Conservation (phyloP, 192 early-diverging fungal species). For the Phycomyces blakesleeanus region DNA sequence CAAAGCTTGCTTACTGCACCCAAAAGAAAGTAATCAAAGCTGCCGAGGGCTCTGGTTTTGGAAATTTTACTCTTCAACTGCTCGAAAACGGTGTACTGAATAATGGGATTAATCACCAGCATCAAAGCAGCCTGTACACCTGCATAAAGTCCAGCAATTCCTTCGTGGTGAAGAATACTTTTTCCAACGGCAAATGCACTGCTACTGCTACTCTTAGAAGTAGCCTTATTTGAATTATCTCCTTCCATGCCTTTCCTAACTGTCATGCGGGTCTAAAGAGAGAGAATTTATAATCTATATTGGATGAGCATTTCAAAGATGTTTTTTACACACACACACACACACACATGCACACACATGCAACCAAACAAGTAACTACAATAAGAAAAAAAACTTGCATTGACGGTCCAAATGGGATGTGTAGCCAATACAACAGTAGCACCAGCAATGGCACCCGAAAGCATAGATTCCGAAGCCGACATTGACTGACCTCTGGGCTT, state of each 20-base stretch:
- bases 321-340: too few species aligned
- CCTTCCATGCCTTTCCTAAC: slow-evolving; percentile 69
- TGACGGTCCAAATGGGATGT: slow-evolving; percentile 98
- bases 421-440: slow-evolving; percentile 79
- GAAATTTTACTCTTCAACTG: slow-evolving; percentile 71
- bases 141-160: slow-evolving; percentile 82
- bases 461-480: slow-evolving; percentile 85
- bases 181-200: slow-evolving; percentile 44
- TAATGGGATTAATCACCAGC: slow-evolving; percentile 98
- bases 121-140: slow-evolving; percentile 94
- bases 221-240: slow-evolving; percentile 33
- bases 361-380: too few species aligned
- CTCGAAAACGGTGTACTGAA: slow-evolving; percentile 99
- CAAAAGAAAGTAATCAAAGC: slow-evolving; percentile 91
- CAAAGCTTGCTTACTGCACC: slow-evolving; percentile 94
- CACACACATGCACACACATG: too few species aligned
- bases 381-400: slow-evolving; percentile 49
- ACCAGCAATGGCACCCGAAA: slow-evolving; percentile 84
- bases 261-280: slow-evolving; percentile 77
- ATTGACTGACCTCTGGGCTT: slow-evolving; percentile 57
- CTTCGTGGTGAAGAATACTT: slow-evolving; percentile 87
- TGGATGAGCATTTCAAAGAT: too few species aligned
- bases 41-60: slow-evolving; percentile 60
- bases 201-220: too few species aligned
- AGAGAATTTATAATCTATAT: too few species aligned